Evolutionary conservation across 1,139 yeast species (phyloP), one percentile per base, ranked within the genome.

Genomic region (Arxiozyma telluris): DNA sequence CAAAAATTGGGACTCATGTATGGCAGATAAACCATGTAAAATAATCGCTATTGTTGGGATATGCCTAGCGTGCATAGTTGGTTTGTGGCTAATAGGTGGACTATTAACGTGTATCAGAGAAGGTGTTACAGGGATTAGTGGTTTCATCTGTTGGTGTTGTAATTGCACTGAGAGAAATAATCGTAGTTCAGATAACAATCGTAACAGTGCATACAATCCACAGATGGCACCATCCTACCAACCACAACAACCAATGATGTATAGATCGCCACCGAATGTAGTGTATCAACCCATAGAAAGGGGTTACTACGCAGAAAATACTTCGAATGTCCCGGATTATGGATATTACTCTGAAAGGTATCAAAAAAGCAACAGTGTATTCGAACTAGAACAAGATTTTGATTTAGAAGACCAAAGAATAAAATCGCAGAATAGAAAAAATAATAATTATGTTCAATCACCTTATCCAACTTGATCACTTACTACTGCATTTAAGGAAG

Each of bases 31-130:
- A 44, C 76, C 83, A 44, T 87, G 96, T 70, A 87, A 87, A 66
- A 79, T 86, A 58, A 79, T 84, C 21, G 91, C 87, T 11, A 87
- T 87, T 50, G 85, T 86, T n/a, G 83, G 86, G 6, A 84, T 87
- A 1, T 81, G 76, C 0, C 63, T 87, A 15, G 93, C 82, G 0
- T 73, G 67, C 1, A 50, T 73, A 1, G 57, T 71, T 1, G 64
- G 62, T 1, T 25, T 76, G 12, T 74, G 79, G 76, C 51, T 76
- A 1, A 49, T 76, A 6, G 71, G 74, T 23, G 71, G 71, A 1
- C 49, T 77, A 7, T 54, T 75, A 41, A 68, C 77, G 44, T 75
- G 78, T 56, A 53, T 71, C 49, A 72, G 74, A 56, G 68, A 64
- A 48, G 80, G 80, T 44, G 71, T 69, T 23, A 64, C 67, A 5